A percentile compares a stretch with the other conserved stretches of the same genome.
Evolutionary conservation across 345 rosid genomes (phyloP).

Genomic region (Geranium brycei): DNA sequence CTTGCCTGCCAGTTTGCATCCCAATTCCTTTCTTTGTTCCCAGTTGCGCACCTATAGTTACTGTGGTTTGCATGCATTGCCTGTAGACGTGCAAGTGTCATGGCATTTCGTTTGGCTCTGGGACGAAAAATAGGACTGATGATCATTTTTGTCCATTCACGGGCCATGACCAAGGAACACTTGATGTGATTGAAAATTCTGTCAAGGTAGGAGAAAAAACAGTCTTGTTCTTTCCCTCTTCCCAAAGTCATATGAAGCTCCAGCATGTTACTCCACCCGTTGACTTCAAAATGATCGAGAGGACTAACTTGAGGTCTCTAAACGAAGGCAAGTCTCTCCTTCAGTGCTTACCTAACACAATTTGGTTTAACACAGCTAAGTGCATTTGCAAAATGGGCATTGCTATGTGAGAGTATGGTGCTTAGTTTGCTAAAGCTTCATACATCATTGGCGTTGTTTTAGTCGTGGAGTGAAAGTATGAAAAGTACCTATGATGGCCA

Average conservation of each 20-base stretch:
- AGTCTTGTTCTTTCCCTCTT: conserved; percentile 46
- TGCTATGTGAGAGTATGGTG: background rate
- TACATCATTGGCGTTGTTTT: background rate
- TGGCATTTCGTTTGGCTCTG: conserved; percentile 30
- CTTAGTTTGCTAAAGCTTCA: background rate
- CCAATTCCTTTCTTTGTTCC: background rate
- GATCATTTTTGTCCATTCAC: conserved; percentile 42
- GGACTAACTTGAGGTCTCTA: conserved; percentile 53
- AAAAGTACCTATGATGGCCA: background rate
- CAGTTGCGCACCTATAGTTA: conserved; percentile 1
- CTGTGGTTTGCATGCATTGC: conserved; percentile 3
- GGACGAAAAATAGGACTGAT: conserved; percentile 17
- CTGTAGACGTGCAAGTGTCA: conserved; percentile 71
- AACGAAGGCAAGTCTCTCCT: conserved; percentile 48
- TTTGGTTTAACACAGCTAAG: background rate
- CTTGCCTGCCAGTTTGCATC: background rate
- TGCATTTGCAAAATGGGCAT: background rate
- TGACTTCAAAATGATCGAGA: conserved; percentile 48
- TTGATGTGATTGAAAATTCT: conserved; percentile 44
- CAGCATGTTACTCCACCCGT: conserved; percentile 38
- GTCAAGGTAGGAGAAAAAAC: conserved; percentile 55
- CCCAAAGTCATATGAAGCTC: conserved; percentile 28
- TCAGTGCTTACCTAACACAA: background rate
- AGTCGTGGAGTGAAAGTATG: background rate
- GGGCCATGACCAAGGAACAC: conserved; percentile 26